Evolutionary conservation across 2,329 filamentous ascomycete species (phyloP), one percentile per base, ranked within the genome.

Genomic region (Cytospora leucostoma): DNA sequence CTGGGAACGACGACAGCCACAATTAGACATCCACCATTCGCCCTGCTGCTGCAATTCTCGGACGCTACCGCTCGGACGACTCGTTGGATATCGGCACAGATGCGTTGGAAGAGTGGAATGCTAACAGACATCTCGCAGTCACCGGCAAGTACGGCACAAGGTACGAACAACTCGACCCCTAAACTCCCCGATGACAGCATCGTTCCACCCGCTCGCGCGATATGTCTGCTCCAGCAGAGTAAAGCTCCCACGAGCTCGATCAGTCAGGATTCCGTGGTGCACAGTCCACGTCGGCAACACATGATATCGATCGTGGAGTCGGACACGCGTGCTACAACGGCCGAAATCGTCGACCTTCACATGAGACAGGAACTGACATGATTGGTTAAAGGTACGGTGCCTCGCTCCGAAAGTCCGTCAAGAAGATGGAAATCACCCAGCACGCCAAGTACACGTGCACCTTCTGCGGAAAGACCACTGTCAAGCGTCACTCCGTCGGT

Each of bases 371-470:
- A 62, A 59, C 63, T 69, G 73, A 74, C 75, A 70, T 74, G 66
- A 34, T 38, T 13, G n/a, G 50, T 50, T 68, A 67, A 73, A 94
- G 92, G 88, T 96, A 96, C 83, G 95, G 94, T 93, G 94, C 95
- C 79, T 98, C 95, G 77, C 92, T 98, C 83, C 92, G 93, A 84
- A 98, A 98, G 88, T 93, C 93, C 81, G 90, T 95, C 78, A 98
- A 98, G 92, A 97, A 97, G 91, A 97, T 97, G 90, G 95, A 98
- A 90, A 91, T 98, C 81, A 91, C 92, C 76, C 95, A 98, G 83
- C 95, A 99, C 87, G 92, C 93, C 84, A 90, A 90, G 80, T 98
- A 97, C 78, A 88, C 89, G 78, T 98, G 94, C 89, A 94, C 93
- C 71, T 99, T 98, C 91, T 97, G 93, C 88, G 94, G 94, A 78